Percentiles rank a stretch among this genome's conserved stretches.
Evolutionary conservation across 345 rosid genomes (phyloP).

Genomic region (Noccaea caerulescens): DNA sequence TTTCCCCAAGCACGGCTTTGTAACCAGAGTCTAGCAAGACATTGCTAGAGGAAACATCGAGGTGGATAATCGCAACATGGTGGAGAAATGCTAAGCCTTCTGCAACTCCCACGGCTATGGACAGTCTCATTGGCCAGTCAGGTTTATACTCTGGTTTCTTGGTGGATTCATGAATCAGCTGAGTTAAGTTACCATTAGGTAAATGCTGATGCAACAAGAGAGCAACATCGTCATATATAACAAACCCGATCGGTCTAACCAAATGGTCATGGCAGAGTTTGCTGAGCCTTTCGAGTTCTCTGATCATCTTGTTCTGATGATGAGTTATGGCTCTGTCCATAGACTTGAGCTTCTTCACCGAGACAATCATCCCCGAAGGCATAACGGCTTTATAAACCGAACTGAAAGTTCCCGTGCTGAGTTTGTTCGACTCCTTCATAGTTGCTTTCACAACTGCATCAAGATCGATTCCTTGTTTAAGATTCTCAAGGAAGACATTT

Average conservation of each 20-base stretch:
- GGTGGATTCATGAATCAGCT: conserved; percentile 75
- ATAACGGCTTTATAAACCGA: conserved; percentile 81
- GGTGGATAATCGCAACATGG: conserved; percentile 86
- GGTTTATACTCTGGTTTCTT: conserved; percentile 73
- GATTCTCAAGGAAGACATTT: conserved; percentile 78
- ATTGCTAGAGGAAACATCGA: conserved; percentile 85
- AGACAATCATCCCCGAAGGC: conserved; percentile 90
- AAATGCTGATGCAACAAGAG: conserved; percentile 83
- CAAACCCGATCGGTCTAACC: conserved; percentile 79
- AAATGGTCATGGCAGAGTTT: conserved; percentile 92
- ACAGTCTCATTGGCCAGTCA: conserved; percentile 86
- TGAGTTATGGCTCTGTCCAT: conserved; percentile 83
- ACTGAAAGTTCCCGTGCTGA: conserved; percentile 88
- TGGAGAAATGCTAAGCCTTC: conserved; percentile 93
- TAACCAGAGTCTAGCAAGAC: conserved; percentile 77
- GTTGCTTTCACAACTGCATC: conserved; percentile 85
- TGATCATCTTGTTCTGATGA: conserved; percentile 92
- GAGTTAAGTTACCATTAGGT: conserved; percentile 80
- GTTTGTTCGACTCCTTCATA: conserved; percentile 79
- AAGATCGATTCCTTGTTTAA: conserved; percentile 87
- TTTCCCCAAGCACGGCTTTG: conserved; percentile 81
- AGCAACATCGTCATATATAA: conserved; percentile 90
- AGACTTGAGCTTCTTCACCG: conserved; percentile 83
- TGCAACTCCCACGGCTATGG: conserved; percentile 87
- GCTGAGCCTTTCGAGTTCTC: conserved; percentile 95